Conservation (phyloP, 164 flowering plant genomes). For the Tetrastigma voinierianum region DNA sequence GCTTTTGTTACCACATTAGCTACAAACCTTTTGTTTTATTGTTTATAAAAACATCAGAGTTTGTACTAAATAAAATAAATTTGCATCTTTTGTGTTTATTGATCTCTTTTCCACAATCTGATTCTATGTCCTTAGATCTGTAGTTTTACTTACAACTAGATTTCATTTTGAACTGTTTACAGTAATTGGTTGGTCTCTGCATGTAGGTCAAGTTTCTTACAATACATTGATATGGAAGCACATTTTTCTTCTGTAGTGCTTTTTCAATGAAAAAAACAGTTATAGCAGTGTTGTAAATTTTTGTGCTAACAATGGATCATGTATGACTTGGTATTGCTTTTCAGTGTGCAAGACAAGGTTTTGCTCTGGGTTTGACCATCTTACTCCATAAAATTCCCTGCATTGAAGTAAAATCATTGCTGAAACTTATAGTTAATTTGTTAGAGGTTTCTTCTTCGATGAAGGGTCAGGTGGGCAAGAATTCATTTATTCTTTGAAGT, state of each 20-base stretch:
- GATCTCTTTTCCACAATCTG: too few relatives aligned
- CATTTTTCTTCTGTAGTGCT: background rate
- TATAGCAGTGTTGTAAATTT: background rate
- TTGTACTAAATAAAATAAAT: too few relatives aligned
- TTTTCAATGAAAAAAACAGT: background rate
- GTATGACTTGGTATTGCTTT: constrained; percentile 19
- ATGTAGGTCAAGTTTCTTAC: too few relatives aligned
- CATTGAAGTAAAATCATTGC: constrained; percentile 59
- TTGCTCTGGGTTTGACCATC: constrained; percentile 77
- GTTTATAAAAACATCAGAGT: too few relatives aligned
- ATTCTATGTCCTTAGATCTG: too few relatives aligned
- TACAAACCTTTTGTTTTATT: too few relatives aligned
- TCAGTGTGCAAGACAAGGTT: constrained; percentile 98
- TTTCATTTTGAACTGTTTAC: too few relatives aligned
- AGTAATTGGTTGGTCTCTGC: too few relatives aligned
- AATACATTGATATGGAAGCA: background rate
- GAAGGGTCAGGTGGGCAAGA: constrained; percentile 85
- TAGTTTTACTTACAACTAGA: too few relatives aligned
- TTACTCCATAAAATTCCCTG: constrained; percentile 42
- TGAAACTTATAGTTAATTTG: constrained; percentile 62
- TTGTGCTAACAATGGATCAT: constrained; percentile 5
- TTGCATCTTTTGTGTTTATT: too few relatives aligned
- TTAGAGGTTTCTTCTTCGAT: constrained; percentile 87
- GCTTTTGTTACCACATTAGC: too few relatives aligned
- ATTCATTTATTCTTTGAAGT: background rate